Percentiles rank a stretch among this genome's conserved stretches.
phyloP scores from a whole-genome alignment of 768 basidiomycete species.

The Gyrodon lividus region DNA sequence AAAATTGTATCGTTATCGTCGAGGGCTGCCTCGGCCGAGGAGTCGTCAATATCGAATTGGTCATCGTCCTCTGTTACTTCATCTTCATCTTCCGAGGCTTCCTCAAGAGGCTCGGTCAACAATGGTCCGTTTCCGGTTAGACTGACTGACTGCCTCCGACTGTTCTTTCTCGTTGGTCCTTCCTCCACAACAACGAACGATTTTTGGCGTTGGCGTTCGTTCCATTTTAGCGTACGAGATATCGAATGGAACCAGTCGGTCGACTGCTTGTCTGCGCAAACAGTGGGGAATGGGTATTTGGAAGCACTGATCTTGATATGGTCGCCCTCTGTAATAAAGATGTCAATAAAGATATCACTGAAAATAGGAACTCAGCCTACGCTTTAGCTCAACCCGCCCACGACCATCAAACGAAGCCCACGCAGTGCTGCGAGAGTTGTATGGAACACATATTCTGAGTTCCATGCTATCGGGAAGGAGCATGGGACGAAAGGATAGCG shows the following conservation, averaged over 20 bases:
- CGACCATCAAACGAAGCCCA: conserved; percentile 99
- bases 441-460: conserved; percentile 96
- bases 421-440: conserved; percentile 95
- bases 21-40: conserved; percentile 53
- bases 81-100: conserved; percentile 45
- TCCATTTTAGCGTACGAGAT: conserved; percentile 96
- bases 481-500: conserved; percentile 98
- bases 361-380: conserved; percentile 46
- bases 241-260: conserved; percentile 99
- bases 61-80: conserved; percentile 63
- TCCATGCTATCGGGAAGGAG: conserved; percentile 98
- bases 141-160: conserved; percentile 15
- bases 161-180: conserved; percentile 50
- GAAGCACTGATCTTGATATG: conserved; percentile 98
- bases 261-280: conserved; percentile 96
- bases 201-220: conserved; percentile 97
- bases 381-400: conserved; percentile 92
- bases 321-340: conserved; percentile 76
- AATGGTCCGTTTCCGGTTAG: conserved; percentile 10
- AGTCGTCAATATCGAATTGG: conserved; percentile 93
- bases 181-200: conserved; percentile 99
- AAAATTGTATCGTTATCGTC: conserved; percentile 1
- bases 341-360: neutral
- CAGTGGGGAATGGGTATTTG: conserved; percentile 97
- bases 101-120: conserved; percentile 29